Percentiles rank a stretch among this genome's conserved stretches.
Evolutionary conservation across 2,329 filamentous ascomycete species (phyloP).

Genomic region (Colletotrichum somersetense): DNA sequence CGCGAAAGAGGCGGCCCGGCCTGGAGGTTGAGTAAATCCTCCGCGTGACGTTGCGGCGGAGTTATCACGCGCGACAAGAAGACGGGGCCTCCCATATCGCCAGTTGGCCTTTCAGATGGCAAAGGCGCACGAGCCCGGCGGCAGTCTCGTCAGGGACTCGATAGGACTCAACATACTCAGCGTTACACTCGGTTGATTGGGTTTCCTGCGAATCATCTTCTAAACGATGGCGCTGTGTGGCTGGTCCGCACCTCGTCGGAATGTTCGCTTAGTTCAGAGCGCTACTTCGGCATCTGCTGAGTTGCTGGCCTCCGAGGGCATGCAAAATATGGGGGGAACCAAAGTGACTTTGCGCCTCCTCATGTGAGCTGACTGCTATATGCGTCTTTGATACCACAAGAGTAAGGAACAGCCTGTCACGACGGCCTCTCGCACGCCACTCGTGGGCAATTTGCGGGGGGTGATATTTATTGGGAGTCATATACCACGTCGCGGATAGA

Average conservation of each 20-base stretch:
- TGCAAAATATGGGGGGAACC: constrained; percentile 3
- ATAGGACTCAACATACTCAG: background rate
- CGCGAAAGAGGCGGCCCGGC: background rate
- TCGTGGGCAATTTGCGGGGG: background rate
- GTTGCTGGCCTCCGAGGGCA: constrained; percentile 1
- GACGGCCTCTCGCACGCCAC: background rate
- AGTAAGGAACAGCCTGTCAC: constrained; percentile 16
- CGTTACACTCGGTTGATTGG: background rate
- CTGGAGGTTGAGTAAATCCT: constrained; percentile 1
- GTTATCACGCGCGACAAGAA: background rate
- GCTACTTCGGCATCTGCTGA: constrained; percentile 1
- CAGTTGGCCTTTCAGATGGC: background rate
- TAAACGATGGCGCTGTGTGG: constrained; percentile 3
- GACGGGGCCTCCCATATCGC: background rate
- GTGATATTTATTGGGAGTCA: background rate
- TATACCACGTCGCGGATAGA: constrained; percentile 28
- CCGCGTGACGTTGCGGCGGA: constrained; percentile 4
- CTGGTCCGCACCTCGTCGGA: constrained; percentile 21
- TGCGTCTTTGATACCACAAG: background rate
- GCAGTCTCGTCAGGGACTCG: background rate
- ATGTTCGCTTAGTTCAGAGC: constrained; percentile 16
- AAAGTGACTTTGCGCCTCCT: background rate
- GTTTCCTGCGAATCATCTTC: constrained; percentile 4
- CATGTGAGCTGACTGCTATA: constrained; percentile 4
- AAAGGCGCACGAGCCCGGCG: background rate